Evolutionary conservation across 2,329 filamentous ascomycete species (phyloP).

Genomic region (Neopestalotiopsis sp.): DNA sequence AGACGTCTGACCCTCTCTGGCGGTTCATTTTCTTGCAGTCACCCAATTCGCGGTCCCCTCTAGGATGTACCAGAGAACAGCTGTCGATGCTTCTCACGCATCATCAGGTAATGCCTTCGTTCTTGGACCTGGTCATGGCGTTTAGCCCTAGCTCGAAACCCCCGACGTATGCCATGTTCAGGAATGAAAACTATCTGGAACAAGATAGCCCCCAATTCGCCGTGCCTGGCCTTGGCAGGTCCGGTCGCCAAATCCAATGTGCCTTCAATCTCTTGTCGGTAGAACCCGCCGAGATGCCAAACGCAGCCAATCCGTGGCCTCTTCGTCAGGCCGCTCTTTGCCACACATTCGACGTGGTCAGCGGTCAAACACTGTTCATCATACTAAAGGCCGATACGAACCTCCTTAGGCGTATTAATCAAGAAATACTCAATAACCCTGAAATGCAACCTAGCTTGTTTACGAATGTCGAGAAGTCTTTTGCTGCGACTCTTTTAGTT

Average conservation of each 20-base stretch:
- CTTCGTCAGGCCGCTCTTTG: slow-evolving; percentile 28
- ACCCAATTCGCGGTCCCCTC: slow-evolving; percentile 20
- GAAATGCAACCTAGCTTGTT: slow-evolving; percentile 3
- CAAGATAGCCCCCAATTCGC: slow-evolving; percentile 12
- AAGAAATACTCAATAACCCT: slow-evolving; percentile 17
- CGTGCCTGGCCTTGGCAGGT: slow-evolving; percentile 19
- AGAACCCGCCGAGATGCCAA: slow-evolving; percentile 19
- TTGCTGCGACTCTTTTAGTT: slow-evolving; percentile 23
- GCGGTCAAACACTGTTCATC: slow-evolving; percentile 26
- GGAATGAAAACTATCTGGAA: slow-evolving; percentile 26
- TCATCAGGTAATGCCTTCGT: slow-evolving; percentile 31
- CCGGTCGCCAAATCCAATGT: slow-evolving; percentile 27
- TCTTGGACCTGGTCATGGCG: slow-evolving; percentile 28
- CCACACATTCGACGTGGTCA: slow-evolving; percentile 27
- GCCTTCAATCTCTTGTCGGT: slow-evolving; percentile 28
- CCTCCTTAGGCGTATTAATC: slow-evolving; percentile 25
- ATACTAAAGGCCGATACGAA: slow-evolving; percentile 28
- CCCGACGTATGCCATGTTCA: slow-evolving; percentile 22
- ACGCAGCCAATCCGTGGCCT: slow-evolving; percentile 24
- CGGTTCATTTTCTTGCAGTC: slow-evolving; percentile 25
- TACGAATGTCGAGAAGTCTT: slow-evolving; percentile 20
- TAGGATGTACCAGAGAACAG: slow-evolving; percentile 28
- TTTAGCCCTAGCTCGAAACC: slow-evolving; percentile 23
- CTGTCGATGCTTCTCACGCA: slow-evolving; percentile 26
- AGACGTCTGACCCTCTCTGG: slow-evolving; percentile 12